Percentiles rank a stretch among this genome's conserved stretches.
phyloP scores from a whole-genome alignment of 192 early-diverging fungal genomes.

The Umbelopsis vinacea region DNA sequence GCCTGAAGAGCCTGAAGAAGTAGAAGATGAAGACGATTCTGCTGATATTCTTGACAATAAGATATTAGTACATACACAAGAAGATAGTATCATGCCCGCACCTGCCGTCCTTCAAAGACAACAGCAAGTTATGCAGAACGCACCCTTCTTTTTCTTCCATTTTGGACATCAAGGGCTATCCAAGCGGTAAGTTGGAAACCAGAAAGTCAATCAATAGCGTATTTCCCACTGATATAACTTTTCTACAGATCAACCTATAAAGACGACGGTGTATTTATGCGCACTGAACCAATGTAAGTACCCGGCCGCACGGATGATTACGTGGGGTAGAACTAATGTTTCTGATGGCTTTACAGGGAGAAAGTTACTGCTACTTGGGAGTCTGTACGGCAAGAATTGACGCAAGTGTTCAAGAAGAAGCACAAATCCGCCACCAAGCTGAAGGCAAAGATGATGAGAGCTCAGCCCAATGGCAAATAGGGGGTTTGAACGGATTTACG shows the following conservation, averaged over 20 bases:
- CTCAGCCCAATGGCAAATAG: background rate
- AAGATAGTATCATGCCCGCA: slow-evolving; percentile 20
- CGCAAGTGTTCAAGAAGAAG: slow-evolving; percentile 68
- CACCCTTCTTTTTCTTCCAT: slow-evolving; percentile 50
- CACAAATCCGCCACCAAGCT: slow-evolving; percentile 54
- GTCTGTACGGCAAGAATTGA: slow-evolving; percentile 55
- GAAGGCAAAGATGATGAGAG: slow-evolving; percentile 8
- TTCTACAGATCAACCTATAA: slow-evolving; percentile 10
- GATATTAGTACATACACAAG: slow-evolving; percentile 25
- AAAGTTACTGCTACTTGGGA: slow-evolving; percentile 61
- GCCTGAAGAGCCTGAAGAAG: slow-evolving; percentile 9
- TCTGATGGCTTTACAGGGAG: slow-evolving; percentile 42
- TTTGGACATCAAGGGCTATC: slow-evolving; percentile 42
- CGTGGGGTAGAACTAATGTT: background rate
- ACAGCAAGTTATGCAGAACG: slow-evolving; percentile 30
- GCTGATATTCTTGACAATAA: slow-evolving; percentile 28
- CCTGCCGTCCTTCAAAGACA: background rate
- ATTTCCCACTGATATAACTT: too few relatives aligned
- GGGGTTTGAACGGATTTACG: background rate
- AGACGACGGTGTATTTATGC: slow-evolving; percentile 43
- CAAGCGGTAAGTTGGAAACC: slow-evolving; percentile 33
- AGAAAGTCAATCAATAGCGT: background rate
- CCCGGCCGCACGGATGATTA: background rate
- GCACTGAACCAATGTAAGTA: slow-evolving; percentile 48
- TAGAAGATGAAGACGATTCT: slow-evolving; percentile 37